Percentiles rank a stretch among this genome's conserved stretches.
These are phyloP conservation scores for Stachybotrys elegans DNA, from an alignment of 2,329 filamentous ascomycete genomes.

Conservation along the genomic window DNA sequence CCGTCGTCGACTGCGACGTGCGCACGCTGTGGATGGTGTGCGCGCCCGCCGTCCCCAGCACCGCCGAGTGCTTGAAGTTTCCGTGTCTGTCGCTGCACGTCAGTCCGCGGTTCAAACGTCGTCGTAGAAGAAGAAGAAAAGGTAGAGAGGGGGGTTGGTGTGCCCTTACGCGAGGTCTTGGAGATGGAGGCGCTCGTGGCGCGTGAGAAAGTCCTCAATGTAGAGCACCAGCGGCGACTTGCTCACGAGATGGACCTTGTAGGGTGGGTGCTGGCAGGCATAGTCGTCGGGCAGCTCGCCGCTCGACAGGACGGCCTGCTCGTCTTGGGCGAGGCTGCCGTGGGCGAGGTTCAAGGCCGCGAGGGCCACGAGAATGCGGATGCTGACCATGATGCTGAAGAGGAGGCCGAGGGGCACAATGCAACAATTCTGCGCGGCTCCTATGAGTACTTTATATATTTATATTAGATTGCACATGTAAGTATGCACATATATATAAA, in stretches of 20 bases:
- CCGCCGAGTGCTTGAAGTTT: constrained; percentile 38
- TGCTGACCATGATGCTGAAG: not conserved
- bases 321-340: constrained; percentile 3
- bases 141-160: constrained; percentile 5
- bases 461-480: no score
- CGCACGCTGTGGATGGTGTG: constrained; percentile 31
- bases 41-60: constrained; percentile 27
- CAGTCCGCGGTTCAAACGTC: not conserved
- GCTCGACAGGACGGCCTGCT: constrained; percentile 2
- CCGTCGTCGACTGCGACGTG: constrained; percentile 40
- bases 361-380: not conserved
- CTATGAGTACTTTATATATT: no score
- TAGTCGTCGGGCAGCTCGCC: constrained; percentile 9
- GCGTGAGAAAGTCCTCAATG: constrained; percentile 39
- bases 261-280: constrained; percentile 24
- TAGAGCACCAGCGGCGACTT: constrained; percentile 46
- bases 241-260: constrained; percentile 38
- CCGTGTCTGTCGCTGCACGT: constrained; percentile 24
- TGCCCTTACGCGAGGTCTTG: constrained; percentile 33
- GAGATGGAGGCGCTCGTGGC: constrained; percentile 35
- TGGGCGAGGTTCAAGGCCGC: constrained; percentile 1
- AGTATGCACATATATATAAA: no score
- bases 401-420: not conserved
- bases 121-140: not conserved
- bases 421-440: no score